phyloP scores from a whole-genome alignment of 2,329 filamentous ascomycete species.

The Cercospora citrullina region DNA sequence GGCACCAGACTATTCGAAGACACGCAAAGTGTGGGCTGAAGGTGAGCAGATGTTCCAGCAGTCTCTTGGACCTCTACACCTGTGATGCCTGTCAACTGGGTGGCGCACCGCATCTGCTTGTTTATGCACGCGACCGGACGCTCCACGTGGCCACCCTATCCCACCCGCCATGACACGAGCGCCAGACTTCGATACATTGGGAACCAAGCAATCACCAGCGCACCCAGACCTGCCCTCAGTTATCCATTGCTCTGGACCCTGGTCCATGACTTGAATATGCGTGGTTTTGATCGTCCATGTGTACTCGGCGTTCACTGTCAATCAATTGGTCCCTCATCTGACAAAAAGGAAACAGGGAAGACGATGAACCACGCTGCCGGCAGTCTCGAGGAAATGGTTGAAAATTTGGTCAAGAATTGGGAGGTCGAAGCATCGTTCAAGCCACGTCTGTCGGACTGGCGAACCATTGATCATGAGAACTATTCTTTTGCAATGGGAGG shows the following conservation, averaged over 20 bases:
- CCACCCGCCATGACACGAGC: constrained; percentile 8
- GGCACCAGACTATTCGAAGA: constrained; percentile 65
- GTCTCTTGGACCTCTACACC: neutral
- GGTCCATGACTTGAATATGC: neutral
- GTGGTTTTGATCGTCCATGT: neutral
- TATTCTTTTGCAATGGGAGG: constrained; percentile 68
- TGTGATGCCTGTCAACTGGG: constrained; percentile 6
- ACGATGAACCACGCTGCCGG: constrained; percentile 55
- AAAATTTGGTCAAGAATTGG: constrained; percentile 74
- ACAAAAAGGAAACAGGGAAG: constrained; percentile 52
- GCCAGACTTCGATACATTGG: constrained; percentile 6
- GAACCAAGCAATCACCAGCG: constrained; percentile 17
- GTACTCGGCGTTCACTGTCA: neutral
- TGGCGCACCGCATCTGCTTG: neutral
- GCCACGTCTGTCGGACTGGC: constrained; percentile 61
- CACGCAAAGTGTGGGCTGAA: constrained; percentile 58
- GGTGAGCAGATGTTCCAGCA: constrained; percentile 47
- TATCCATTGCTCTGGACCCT: neutral
- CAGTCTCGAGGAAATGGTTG: constrained; percentile 61
- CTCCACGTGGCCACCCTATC: constrained; percentile 15
- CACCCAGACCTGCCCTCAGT: neutral
- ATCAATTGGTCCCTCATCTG: constrained; percentile 12
- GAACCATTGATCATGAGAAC: constrained; percentile 60
- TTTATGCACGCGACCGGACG: constrained; percentile 4
- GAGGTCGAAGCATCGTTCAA: constrained; percentile 72